These are phyloP conservation scores for Pistacia atlantica DNA, from an alignment of 345 rosid genomes.

Conservation along the genomic window DNA sequence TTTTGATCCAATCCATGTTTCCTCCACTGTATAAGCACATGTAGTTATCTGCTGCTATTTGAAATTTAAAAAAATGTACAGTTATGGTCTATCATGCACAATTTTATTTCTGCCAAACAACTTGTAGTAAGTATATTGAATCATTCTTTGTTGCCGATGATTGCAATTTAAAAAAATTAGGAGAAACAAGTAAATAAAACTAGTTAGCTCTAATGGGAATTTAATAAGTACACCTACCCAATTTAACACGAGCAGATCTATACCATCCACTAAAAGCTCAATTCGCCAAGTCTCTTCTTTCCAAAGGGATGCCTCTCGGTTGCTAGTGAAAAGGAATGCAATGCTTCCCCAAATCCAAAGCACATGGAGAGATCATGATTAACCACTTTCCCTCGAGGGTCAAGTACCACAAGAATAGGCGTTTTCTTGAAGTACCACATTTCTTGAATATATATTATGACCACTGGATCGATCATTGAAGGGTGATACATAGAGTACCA, in stretches of 20 bases:
- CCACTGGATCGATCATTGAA: constrained; percentile 42
- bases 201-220: neutral
- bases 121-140: no score
- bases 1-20: no score
- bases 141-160: no score
- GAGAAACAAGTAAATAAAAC: no score
- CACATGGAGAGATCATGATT: constrained; percentile 58
- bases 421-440: constrained; percentile 54
- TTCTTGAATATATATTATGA: constrained; percentile 62
- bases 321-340: constrained; percentile 62
- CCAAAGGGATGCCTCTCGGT: constrained; percentile 62
- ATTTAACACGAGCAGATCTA: constrained; percentile 33
- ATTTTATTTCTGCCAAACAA: neutral
- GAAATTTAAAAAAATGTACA: no score
- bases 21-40: constrained; percentile 39
- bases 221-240: constrained; percentile 39
- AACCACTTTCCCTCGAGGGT: no score
- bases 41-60: constrained; percentile 5
- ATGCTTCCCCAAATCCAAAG: constrained; percentile 66
- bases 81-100: no score
- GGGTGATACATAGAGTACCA: no score
- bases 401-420: no score
- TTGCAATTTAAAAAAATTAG: no score
- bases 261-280: constrained; percentile 44
- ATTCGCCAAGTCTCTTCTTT: constrained; percentile 55